Evolutionary conservation across 23 red algal species (phyloP).

Genomic region (Gracilariopsis chorda): DNA sequence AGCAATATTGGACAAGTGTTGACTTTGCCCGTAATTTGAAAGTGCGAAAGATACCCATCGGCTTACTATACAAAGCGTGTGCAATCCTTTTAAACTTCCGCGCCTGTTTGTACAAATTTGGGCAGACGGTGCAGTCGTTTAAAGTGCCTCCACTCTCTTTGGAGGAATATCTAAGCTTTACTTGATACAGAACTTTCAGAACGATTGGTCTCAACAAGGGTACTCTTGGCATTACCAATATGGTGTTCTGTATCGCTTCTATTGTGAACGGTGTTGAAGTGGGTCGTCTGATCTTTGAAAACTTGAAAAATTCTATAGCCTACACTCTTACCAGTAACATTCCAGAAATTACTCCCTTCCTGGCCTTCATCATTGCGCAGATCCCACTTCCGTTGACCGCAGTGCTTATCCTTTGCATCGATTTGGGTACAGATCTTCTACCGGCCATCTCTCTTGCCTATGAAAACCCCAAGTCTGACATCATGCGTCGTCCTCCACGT

Average conservation of each 20-base stretch:
- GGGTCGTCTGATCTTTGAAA: slow-evolving; percentile 81
- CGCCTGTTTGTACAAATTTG: neutral
- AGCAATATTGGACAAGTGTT: neutral
- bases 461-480: slow-evolving; percentile 19
- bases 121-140: neutral
- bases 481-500: slow-evolving; percentile 43
- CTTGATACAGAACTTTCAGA: too few species aligned
- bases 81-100: neutral
- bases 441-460: slow-evolving; percentile 55
- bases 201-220: too few species aligned
- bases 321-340: slow-evolving; percentile 84
- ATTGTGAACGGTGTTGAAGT: slow-evolving; percentile 75
- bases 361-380: slow-evolving; percentile 22
- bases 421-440: slow-evolving; percentile 52
- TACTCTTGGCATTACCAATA: too few species aligned
- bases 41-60: neutral
- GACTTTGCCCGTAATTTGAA: slow-evolving; percentile 7
- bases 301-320: slow-evolving; percentile 68
- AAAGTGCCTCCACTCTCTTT: neutral
- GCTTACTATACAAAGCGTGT: neutral
- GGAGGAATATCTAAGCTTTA: neutral
- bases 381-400: slow-evolving; percentile 47
- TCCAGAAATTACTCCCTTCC: slow-evolving; percentile 49
- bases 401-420: slow-evolving; percentile 42
- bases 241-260: slow-evolving; percentile 70